phyloP scores from a whole-genome alignment of 768 basidiomycete genomes.

The Macrolepiota albuminosa region DNA sequence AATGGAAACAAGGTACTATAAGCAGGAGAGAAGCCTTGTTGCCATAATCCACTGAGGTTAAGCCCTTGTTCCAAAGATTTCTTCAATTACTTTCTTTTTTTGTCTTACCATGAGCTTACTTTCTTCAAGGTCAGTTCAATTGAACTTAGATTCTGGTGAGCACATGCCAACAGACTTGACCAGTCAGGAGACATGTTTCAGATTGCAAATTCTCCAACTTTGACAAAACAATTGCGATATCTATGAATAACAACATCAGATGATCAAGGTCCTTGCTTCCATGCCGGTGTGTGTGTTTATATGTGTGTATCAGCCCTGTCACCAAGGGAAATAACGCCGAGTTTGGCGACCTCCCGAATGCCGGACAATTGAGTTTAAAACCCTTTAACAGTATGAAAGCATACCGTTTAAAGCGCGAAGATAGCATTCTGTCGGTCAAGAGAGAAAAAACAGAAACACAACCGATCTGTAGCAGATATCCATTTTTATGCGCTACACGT shows the following conservation, averaged over 20 bases:
- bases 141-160: neutral
- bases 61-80: neutral
- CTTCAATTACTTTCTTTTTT: neutral
- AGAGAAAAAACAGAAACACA: too few relatives aligned
- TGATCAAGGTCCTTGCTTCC: neutral
- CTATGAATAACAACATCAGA: neutral
- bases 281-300: neutral
- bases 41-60: neutral
- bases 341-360: neutral
- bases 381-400: neutral
- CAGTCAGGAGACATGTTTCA: neutral
- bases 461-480: neutral
- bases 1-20: neutral
- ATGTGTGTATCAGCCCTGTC: neutral
- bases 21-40: neutral
- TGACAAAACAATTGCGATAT: neutral
- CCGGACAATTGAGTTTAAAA: neutral
- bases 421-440: neutral
- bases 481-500: neutral
- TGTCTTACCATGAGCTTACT: neutral
- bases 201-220: neutral
- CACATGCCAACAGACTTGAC: neutral
- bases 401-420: neutral
- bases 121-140: neutral
- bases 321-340: neutral